Conservation (phyloP, 1,139 yeast genomes). For the Sugiyamaella novakii region DNA sequence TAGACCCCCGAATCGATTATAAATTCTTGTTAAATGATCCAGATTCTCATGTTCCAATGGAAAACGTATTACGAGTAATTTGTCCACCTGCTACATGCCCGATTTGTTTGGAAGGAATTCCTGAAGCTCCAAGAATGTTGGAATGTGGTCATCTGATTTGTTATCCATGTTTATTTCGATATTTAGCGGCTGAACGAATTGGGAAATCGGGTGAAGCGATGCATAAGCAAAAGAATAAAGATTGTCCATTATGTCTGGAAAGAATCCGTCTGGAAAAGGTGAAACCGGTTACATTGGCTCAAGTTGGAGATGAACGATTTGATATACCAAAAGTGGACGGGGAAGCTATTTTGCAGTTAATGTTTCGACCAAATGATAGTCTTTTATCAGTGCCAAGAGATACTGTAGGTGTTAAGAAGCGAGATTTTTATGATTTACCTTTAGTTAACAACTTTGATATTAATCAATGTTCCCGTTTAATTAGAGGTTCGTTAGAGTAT, state of each 20-base stretch:
- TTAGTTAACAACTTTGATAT: slow-evolving; percentile 35
- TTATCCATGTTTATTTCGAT: slow-evolving; percentile 72
- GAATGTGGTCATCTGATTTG: slow-evolving; percentile 94
- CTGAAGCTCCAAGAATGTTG: slow-evolving; percentile 93
- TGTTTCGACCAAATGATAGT: slow-evolving; percentile 66
- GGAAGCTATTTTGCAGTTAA: slow-evolving; percentile 64
- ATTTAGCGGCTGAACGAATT: slow-evolving; percentile 60
- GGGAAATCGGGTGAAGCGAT: background rate
- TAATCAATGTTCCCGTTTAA: slow-evolving; percentile 57
- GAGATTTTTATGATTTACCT: slow-evolving; percentile 32
- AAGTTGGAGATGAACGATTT: slow-evolving; percentile 53
- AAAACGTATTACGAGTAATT: slow-evolving; percentile 68
- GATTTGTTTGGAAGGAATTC: slow-evolving; percentile 80
- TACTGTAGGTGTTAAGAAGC: slow-evolving; percentile 27
- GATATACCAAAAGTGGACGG: slow-evolving; percentile 64
- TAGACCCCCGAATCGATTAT: slow-evolving; percentile 60
- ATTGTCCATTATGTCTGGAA: slow-evolving; percentile 86
- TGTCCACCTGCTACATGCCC: slow-evolving; percentile 84
- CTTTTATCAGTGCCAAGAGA: slow-evolving; percentile 64
- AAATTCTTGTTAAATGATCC: slow-evolving; percentile 66
- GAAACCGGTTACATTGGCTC: slow-evolving; percentile 65
- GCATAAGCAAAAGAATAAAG: slow-evolving; percentile 49
- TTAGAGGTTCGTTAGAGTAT: slow-evolving; percentile 63
- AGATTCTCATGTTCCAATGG: slow-evolving; percentile 66
- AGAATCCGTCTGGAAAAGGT: slow-evolving; percentile 60